Conservation (phyloP, 2,329 filamentous ascomycete species). For the Pyricularia sp. region DNA sequence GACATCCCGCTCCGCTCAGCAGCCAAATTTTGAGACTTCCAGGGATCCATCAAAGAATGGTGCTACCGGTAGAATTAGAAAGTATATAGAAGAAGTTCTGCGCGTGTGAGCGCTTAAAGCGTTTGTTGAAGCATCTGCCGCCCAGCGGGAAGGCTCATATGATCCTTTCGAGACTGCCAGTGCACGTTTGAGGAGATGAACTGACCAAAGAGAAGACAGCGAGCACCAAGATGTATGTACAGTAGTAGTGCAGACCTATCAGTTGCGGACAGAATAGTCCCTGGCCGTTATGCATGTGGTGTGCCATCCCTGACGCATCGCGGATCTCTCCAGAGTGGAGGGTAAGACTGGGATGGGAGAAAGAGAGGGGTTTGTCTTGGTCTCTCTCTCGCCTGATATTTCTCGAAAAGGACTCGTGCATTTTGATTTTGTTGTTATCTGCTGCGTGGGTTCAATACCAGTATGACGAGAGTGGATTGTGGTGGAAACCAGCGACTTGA, state of each 20-base stretch:
- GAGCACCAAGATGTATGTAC: background rate
- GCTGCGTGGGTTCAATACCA: background rate
- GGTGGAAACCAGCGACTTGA: background rate
- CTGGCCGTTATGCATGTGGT: background rate
- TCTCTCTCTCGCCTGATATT: background rate
- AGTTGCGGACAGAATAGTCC: background rate
- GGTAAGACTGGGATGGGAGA: background rate
- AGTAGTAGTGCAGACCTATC: background rate
- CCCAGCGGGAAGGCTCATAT: background rate
- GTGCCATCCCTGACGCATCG: background rate
- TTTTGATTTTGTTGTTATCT: background rate
- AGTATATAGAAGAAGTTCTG: background rate
- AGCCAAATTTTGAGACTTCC: background rate
- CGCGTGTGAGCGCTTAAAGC: background rate
- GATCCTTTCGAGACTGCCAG: background rate
- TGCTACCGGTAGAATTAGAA: background rate
- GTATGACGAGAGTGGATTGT: background rate
- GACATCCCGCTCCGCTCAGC: background rate
- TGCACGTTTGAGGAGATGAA: background rate
- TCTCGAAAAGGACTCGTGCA: background rate
- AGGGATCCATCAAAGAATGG: background rate
- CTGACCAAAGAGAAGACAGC: background rate
- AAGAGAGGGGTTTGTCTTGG: background rate
- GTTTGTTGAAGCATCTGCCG: background rate
- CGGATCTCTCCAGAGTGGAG: background rate